phyloP scores from a whole-genome alignment of 495 filamentous ascomycete genomes.

The Trichoderma reesei region DNA sequence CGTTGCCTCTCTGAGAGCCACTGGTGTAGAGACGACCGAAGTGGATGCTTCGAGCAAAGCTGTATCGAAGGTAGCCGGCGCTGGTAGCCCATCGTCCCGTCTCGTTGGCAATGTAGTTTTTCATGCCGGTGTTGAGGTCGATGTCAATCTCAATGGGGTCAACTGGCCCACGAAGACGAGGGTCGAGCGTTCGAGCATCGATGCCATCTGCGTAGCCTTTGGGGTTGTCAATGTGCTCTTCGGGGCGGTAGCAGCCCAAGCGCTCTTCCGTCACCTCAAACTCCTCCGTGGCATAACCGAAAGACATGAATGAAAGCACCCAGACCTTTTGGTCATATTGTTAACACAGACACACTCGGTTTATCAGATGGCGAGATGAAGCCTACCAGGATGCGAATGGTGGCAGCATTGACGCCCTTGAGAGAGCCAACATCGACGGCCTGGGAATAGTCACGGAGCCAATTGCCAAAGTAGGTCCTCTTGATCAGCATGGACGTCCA shows the following conservation, averaged over 20 bases:
- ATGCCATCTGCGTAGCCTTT: slow-evolving; percentile 82
- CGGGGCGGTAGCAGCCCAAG: slow-evolving; percentile 84
- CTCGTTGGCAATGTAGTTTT: slow-evolving; percentile 98
- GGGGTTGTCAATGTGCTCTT: slow-evolving; percentile 91
- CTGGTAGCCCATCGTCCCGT: slow-evolving; percentile 76
- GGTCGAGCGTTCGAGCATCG: slow-evolving; percentile 78
- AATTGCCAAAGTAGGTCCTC: slow-evolving; percentile 87
- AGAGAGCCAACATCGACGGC: slow-evolving; percentile 87
- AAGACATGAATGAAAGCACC: slow-evolving; percentile 84
- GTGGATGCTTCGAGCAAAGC: slow-evolving; percentile 76
- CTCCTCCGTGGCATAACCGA: slow-evolving; percentile 93
- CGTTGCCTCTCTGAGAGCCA: slow-evolving; percentile 58
- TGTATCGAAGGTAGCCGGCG: slow-evolving; percentile 79
- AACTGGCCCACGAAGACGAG: slow-evolving; percentile 71
- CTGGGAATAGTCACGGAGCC: slow-evolving; percentile 71
- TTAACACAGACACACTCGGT: neutral
- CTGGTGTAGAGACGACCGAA: slow-evolving; percentile 78
- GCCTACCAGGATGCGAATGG: slow-evolving; percentile 71
- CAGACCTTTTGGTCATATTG: slow-evolving; percentile 36
- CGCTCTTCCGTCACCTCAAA: slow-evolving; percentile 93
- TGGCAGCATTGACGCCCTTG: slow-evolving; percentile 79
- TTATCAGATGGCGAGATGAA: neutral
- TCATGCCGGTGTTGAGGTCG: slow-evolving; percentile 84
- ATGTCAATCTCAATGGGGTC: slow-evolving; percentile 67
- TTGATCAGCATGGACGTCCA: slow-evolving; percentile 87